Evolutionary conservation across 2,329 filamentous ascomycete species (phyloP).

Genomic region (Trichoderma afroharzianum): DNA sequence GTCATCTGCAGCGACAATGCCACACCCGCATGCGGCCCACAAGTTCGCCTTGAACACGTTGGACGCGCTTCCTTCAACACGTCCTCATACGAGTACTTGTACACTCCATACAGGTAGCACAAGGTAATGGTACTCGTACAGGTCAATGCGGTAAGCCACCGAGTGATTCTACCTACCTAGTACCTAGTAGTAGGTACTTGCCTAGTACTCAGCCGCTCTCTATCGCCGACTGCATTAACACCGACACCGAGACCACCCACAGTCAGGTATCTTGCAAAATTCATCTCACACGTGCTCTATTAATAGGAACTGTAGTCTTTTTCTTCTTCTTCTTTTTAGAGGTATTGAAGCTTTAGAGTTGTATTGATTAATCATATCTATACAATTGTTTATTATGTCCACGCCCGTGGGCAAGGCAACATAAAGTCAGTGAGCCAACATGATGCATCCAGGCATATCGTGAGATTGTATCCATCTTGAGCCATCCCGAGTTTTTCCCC

Average conservation of each 20-base stretch:
- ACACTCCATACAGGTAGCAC: not conserved
- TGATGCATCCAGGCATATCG: not conserved
- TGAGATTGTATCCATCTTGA: conserved; percentile 9
- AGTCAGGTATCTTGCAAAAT: not conserved
- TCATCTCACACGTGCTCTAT: not conserved
- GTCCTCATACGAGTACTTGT: not conserved
- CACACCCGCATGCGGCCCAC: not conserved
- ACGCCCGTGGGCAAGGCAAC: not conserved
- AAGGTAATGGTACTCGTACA: not conserved
- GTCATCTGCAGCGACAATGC: not conserved
- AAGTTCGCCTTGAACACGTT: not conserved
- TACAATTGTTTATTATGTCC: not conserved
- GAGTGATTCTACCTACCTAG: not conserved
- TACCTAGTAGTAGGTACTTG: no score
- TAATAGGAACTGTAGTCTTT: not conserved
- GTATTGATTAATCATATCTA: conserved; percentile 3
- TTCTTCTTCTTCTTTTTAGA: no score
- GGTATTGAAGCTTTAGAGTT: not conserved
- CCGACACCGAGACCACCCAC: not conserved
- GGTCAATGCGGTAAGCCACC: not conserved
- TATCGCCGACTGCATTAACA: not conserved
- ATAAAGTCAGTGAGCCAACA: not conserved
- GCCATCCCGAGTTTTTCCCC: not conserved
- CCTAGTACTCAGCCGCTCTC: not conserved
- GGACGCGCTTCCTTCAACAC: not conserved